A percentile compares a stretch with the other conserved stretches of the same genome.
Conservation (phyloP, 192 early-diverging fungal species). For the Globomyces pollinis-pini region DNA sequence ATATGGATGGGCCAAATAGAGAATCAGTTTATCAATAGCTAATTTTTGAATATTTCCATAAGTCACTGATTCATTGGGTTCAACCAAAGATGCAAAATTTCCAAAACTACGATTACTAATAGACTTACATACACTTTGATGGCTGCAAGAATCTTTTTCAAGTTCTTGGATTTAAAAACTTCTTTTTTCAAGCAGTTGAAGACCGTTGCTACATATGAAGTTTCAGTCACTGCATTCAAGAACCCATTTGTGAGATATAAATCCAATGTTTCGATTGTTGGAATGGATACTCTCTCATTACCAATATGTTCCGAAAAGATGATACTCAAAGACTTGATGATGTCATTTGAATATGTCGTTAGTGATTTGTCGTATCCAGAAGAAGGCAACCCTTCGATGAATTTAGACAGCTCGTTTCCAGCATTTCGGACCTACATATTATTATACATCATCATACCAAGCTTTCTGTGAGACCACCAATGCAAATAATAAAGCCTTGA, state of each 20-base stretch:
- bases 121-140: slow-evolving; percentile 54
- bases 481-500: slow-evolving; percentile 62
- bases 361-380: not conserved
- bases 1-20: slow-evolving; percentile 65
- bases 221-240: not conserved
- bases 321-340: not conserved
- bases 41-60: slow-evolving; percentile 23
- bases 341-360: not conserved
- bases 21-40: slow-evolving; percentile 52
- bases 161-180: slow-evolving; percentile 42
- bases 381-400: not conserved
- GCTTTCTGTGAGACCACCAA: slow-evolving; percentile 73
- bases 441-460: slow-evolving; percentile 39
- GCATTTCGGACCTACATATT: not conserved
- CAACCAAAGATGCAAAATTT: slow-evolving; percentile 33
- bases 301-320: slow-evolving; percentile 26
- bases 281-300: slow-evolving; percentile 60
- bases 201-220: slow-evolving; percentile 23
- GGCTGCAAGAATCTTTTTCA: slow-evolving; percentile 54
- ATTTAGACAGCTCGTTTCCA: not conserved
- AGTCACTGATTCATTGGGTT: slow-evolving; percentile 9
- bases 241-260: slow-evolving; percentile 40
- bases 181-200: slow-evolving; percentile 40
- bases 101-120: slow-evolving; percentile 28
- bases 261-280: slow-evolving; percentile 61